Percentiles rank a stretch among this genome's conserved stretches.
These are phyloP conservation scores for Musa schizocarpa DNA, from an alignment of 176 grass and related monocot species.

Conservation along the genomic window DNA sequence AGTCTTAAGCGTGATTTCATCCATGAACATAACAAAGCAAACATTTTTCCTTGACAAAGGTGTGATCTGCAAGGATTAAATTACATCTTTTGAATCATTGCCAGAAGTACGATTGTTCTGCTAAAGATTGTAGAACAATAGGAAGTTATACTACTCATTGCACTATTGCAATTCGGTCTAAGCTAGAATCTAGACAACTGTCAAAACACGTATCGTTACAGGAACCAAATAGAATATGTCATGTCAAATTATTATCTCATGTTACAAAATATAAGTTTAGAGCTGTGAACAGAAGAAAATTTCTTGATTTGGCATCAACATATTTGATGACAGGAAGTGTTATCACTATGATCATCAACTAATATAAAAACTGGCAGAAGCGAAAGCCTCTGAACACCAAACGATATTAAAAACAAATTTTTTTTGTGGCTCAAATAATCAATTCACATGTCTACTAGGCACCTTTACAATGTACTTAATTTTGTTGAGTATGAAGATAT, in stretches of 20 bases:
- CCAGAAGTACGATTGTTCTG: conserved; percentile 7
- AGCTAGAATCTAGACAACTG: not conserved
- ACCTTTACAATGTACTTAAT: not conserved
- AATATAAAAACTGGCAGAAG: too few relatives aligned
- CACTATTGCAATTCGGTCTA: not conserved
- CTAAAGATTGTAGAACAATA: not conserved
- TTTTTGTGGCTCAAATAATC: not conserved
- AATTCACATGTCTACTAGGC: not conserved
- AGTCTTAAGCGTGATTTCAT: conserved; percentile 75
- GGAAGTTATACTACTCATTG: not conserved
- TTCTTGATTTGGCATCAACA: not conserved
- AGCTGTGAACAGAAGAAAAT: not conserved
- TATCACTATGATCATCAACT: not conserved
- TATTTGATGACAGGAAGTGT: not conserved
- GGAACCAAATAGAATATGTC: not conserved
- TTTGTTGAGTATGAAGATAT: too few relatives aligned
- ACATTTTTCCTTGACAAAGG: conserved; percentile 88
- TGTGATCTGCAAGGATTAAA: conserved; percentile 56
- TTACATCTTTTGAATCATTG: not conserved
- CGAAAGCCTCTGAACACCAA: too few relatives aligned
- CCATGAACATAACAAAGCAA: conserved; percentile 99
- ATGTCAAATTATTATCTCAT: not conserved
- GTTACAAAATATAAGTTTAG: not conserved
- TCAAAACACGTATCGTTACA: not conserved
- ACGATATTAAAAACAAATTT: too few relatives aligned